Conservation (phyloP, 2,329 filamentous ascomycete species). For the Leptographium radiaticola region DNA sequence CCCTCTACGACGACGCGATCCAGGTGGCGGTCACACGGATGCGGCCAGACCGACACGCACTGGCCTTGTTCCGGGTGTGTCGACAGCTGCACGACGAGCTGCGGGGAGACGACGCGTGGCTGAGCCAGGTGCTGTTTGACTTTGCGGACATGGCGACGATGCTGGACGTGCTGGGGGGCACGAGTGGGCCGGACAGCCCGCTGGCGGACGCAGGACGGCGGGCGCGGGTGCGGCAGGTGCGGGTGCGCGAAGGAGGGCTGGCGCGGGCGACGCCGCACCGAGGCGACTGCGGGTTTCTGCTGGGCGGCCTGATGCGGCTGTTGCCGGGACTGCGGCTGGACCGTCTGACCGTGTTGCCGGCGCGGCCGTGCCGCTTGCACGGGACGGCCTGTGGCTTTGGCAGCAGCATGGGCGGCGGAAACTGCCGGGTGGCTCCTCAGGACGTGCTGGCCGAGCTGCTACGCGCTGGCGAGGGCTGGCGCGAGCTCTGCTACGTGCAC, state of each 20-base stretch:
- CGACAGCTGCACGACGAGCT: constrained; percentile 12
- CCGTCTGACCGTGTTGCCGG: constrained; percentile 11
- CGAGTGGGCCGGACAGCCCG: background rate
- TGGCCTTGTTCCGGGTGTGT: constrained; percentile 11
- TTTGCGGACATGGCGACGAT: constrained; percentile 12
- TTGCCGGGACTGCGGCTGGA: constrained; percentile 11
- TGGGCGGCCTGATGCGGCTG: constrained; percentile 12
- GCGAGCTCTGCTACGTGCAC: constrained; percentile 13
- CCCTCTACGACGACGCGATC: background rate
- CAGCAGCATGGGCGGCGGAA: background rate
- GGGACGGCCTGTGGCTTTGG: background rate
- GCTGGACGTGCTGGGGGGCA: constrained; percentile 11
- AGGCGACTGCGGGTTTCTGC: constrained; percentile 5
- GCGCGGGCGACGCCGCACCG: constrained; percentile 2
- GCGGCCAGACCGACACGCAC: constrained; percentile 9
- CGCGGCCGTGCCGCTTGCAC: constrained; percentile 9
- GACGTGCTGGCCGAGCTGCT: constrained; percentile 11
- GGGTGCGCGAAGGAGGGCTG: constrained; percentile 10
- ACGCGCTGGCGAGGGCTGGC: constrained; percentile 10
- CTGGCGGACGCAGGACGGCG: background rate
- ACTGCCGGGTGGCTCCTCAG: constrained; percentile 3
- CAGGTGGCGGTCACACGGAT: constrained; percentile 5
- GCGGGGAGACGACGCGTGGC: constrained; percentile 10
- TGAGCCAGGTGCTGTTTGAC: constrained; percentile 12
- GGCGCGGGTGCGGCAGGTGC: constrained; percentile 9